A percentile compares a stretch with the other conserved stretches of the same genome.
Conservation (phyloP, 208 protist genomes). For the Strigomonas culicis region DNA sequence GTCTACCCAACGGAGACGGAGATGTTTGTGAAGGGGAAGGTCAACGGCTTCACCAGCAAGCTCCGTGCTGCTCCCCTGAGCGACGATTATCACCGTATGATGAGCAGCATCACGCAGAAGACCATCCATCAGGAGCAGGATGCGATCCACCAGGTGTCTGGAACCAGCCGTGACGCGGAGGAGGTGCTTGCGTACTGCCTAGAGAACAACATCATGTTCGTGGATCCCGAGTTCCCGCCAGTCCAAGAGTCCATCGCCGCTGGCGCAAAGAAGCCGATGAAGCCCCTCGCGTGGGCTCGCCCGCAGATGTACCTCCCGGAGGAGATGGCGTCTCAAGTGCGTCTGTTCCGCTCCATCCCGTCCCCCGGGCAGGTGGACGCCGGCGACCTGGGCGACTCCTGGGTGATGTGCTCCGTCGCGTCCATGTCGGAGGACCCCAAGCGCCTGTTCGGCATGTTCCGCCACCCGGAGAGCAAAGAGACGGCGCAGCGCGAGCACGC, state of each 20-base stretch:
- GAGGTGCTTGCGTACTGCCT: slow-evolving; percentile 37
- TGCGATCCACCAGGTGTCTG: slow-evolving; percentile 20
- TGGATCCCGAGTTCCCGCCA: slow-evolving; percentile 44
- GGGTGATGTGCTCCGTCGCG: slow-evolving; percentile 50
- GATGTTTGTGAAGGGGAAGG: slow-evolving; percentile 24
- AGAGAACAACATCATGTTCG: slow-evolving; percentile 34
- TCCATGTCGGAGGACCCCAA: slow-evolving; percentile 32
- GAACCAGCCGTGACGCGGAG: slow-evolving; percentile 43
- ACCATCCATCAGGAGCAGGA: slow-evolving; percentile 14
- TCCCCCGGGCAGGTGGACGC: slow-evolving; percentile 37
- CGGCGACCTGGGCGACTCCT: slow-evolving; percentile 65
- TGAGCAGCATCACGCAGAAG: slow-evolving; percentile 11
- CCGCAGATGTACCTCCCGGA: slow-evolving; percentile 45
- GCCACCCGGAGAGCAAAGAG: slow-evolving; percentile 24
- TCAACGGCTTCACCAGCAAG: slow-evolving; percentile 18
- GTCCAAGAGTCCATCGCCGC: slow-evolving; percentile 26
- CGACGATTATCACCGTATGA: slow-evolving; percentile 16
- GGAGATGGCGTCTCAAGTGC: slow-evolving; percentile 21
- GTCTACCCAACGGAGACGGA: slow-evolving; percentile 62
- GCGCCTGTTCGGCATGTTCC: slow-evolving; percentile 31
- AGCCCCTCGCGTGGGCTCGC: slow-evolving; percentile 43
- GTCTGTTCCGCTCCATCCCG: slow-evolving; percentile 29
- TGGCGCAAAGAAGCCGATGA: slow-evolving; percentile 48
- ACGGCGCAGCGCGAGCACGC: slow-evolving; percentile 22
- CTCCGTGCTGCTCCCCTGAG: slow-evolving; percentile 12